Base-by-base conservation (phyloP, 805 yeast genomes). In the Zygosaccharomyces gambellarensis region DNA sequence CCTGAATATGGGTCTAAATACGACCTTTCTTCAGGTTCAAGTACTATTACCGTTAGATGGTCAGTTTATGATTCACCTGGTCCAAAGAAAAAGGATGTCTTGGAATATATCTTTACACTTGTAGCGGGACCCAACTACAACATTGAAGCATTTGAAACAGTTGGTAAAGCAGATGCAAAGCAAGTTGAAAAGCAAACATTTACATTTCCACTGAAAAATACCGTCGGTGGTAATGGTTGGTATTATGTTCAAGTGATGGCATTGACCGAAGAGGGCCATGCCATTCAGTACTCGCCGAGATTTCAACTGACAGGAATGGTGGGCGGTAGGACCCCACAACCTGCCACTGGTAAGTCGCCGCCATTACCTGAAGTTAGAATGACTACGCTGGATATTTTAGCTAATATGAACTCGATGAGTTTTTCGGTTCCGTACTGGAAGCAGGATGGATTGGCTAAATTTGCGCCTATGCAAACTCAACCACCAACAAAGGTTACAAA, bases 391-490 rank as follows among this genome's bases (percentile, higher is more conserved):
- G 54, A 48, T 6, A 27, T 47, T 6, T 49, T 51, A 19, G 55
- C 52, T 11, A 51, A 53, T 3, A 53, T 61, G 32, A 55, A 71
- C 32, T 69, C 81, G 0, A 70, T 67, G 8, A 82, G 89, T 6
- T 84, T 83, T 62, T 60, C 81, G 2, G 72, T 89, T 4, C 78
- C 95, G 1, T 92, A 90, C 68, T 76, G 84, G 4, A 55, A 60
- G 55, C 97, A 90, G 70, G 83, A 88, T 1, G 96, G 96, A 14
- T 63, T 56, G 14, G 80, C 85, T 6, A 80, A 86, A 57, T 87
- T 71, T 67, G 97, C 97, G 1, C 96, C 97, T 44, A 88, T 88
- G 96, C 97, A 90, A 70, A 63, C 73, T 40, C 96, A 88, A 67
- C 97, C 97, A 5, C 87, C 86, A 3, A 61, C 85, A 1, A 71